These are phyloP conservation scores for Penicillium simplicissimum DNA, from an alignment of 495 filamentous ascomycete species.

Conservation along the genomic window DNA sequence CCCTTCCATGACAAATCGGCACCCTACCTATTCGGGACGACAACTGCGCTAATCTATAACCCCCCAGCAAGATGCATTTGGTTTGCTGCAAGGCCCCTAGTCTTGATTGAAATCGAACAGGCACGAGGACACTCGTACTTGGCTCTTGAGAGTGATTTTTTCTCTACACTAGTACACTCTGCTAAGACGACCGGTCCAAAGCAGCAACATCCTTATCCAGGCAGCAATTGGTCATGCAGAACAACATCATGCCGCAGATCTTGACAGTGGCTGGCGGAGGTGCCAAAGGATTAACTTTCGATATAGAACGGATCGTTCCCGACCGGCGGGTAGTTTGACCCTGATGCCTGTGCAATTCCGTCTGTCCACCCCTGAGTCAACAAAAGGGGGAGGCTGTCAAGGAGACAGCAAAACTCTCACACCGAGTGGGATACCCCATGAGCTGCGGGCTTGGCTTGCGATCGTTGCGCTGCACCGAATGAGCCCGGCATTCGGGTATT, in stretches of 20 bases:
- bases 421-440: background rate
- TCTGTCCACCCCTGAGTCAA: constrained; percentile 3
- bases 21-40: constrained; percentile 14
- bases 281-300: background rate
- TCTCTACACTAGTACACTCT: background rate
- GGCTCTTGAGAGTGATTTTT: too few species aligned
- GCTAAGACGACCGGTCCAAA: constrained; percentile 17
- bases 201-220: background rate
- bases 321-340: background rate
- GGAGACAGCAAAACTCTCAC: background rate
- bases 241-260: constrained; percentile 7
- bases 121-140: constrained; percentile 21
- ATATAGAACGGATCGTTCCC: background rate
- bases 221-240: constrained; percentile 2
- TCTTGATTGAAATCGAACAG: constrained; percentile 31
- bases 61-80: constrained; percentile 4
- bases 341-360: background rate
- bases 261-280: constrained; percentile 1
- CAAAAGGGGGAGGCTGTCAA: constrained; percentile 2
- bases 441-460: constrained; percentile 20
- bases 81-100: constrained; percentile 30
- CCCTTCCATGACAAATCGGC: background rate
- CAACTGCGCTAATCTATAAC: constrained; percentile 16
- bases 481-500: background rate
- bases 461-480: constrained; percentile 18